Base-by-base conservation (phyloP, 768 basidiomycete species). In the Lactarius tabidus region DNA sequence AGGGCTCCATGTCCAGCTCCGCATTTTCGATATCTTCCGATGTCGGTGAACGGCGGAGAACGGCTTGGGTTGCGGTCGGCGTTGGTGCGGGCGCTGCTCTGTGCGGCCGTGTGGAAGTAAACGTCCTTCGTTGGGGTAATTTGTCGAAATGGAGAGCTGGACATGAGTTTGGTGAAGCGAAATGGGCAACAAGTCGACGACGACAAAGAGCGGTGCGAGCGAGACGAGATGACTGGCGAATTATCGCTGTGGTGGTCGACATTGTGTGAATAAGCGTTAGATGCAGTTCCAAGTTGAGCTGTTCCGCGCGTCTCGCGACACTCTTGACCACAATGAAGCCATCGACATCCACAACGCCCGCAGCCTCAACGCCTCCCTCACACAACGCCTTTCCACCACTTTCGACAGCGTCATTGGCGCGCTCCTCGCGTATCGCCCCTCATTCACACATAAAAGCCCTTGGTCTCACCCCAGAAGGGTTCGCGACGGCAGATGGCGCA, bases 401-500 rank as follows among this genome's bases (percentile, higher is more conserved):
- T 0, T 81, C 88, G 5, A 79, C 82, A 2, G 75, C 84, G 0
- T 81, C 86, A 15, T 82, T 85, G 1, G 81, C 82, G 15, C 83
- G 89, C 28, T 85, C 90, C 0, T 90, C 90, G 35, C 85, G 91
- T 41, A 91, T 94, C 53, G 91, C 92, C 1, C 87, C 93, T 3
- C 95, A 98, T 73, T 97, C 95, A 6, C 95, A 98, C 75, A 98
- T 98, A 75, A 96, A 95, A 79, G 95, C 95, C 8, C 88, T 98
- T 33, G 97, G 97, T 3, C 80, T 98, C 60, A 89, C 84, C 48
- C 75, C 89, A 59, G 94, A 98, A 66, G 96, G 95, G 1, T 81
- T 81, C 62, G 96, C 94, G 1, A 78, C 80, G 36, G 73, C 79
- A 6, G 88, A 91, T 67, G 80, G 83, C 9, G 88, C 90, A 59